These are phyloP conservation scores for Peronospora farinosa DNA, from an alignment of 352 stramenopile genomes.

Conservation along the genomic window DNA sequence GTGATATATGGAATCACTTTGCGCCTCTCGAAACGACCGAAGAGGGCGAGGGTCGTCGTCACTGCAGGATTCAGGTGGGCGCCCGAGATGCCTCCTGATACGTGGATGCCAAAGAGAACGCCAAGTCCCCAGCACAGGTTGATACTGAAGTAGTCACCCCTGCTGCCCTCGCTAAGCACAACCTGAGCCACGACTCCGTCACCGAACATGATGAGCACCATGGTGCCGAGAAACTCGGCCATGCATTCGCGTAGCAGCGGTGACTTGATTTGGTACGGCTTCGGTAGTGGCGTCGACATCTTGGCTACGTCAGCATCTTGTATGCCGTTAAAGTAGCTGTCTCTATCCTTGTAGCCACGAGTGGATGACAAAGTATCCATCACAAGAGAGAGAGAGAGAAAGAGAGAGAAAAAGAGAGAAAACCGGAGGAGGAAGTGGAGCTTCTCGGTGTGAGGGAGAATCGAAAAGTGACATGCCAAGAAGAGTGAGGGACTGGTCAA, in stretches of 20 bases:
- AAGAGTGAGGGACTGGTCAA: no score
- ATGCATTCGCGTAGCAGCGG: slow-evolving; percentile 46
- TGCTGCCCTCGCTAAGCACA: slow-evolving; percentile 37
- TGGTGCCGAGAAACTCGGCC: slow-evolving; percentile 55
- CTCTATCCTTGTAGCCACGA: no score
- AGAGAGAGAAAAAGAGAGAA: no score
- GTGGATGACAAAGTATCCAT: slow-evolving; percentile 25
- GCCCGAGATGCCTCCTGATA: slow-evolving; percentile 44
- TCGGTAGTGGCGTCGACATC: slow-evolving; percentile 9
- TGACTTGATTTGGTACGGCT: slow-evolving; percentile 34
- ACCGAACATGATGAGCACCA: slow-evolving; percentile 65
- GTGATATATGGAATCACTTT: slow-evolving; percentile 44
- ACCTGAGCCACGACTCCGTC: slow-evolving; percentile 60
- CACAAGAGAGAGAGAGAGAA: background rate
- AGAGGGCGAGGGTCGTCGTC: slow-evolving; percentile 46
- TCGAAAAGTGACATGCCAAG: background rate
- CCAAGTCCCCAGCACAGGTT: slow-evolving; percentile 68
- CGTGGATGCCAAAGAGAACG: slow-evolving; percentile 65
- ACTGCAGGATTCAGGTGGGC: slow-evolving; percentile 66
- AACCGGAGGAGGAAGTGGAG: background rate
- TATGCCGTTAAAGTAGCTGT: slow-evolving; percentile 29
- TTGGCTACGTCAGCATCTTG: slow-evolving; percentile 23
- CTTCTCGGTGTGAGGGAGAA: background rate
- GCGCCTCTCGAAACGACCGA: slow-evolving; percentile 40
- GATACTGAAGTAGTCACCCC: slow-evolving; percentile 64